Evolutionary conservation across 2,329 filamentous ascomycete genomes (phyloP).

Genomic region (Colletotrichum noveboracense): DNA sequence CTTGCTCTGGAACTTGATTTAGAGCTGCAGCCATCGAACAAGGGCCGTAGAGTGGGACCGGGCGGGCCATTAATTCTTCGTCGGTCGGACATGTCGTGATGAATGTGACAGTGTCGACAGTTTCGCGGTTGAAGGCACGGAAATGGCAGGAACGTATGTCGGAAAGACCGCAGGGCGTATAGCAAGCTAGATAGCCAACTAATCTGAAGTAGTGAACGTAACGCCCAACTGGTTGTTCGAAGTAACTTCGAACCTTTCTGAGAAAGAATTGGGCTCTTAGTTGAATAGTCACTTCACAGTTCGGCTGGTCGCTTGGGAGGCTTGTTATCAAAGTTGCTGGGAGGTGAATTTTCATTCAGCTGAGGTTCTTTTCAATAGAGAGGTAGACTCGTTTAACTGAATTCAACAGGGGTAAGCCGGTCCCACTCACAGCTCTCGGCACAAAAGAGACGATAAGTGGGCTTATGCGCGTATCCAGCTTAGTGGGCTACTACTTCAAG

Average conservation of each 20-base stretch:
- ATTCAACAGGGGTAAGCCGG: background rate
- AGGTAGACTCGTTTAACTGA: background rate
- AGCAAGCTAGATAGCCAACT: background rate
- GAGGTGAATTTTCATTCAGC: background rate
- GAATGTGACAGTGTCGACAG: background rate
- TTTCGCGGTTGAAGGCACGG: background rate
- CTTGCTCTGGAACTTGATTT: slow-evolving; percentile 57
- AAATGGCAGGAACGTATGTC: background rate
- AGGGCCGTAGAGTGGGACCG: slow-evolving; percentile 75
- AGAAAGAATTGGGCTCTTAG: background rate
- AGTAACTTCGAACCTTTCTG: background rate
- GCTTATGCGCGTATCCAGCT: background rate
- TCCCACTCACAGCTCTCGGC: background rate
- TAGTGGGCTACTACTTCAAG: slow-evolving; percentile 14
- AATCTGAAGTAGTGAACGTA: background rate
- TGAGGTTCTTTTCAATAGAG: background rate
- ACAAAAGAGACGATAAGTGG: background rate
- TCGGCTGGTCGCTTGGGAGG: background rate
- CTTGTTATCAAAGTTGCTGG: too few species aligned
- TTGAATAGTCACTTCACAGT: background rate
- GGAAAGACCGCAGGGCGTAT: background rate
- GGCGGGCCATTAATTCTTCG: slow-evolving; percentile 89
- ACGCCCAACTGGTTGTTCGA: background rate
- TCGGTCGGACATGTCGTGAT: slow-evolving; percentile 73
- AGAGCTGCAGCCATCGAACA: slow-evolving; percentile 60